Base-by-base conservation (phyloP, 176 grass and related monocot species). In the Aegilops bicornis region DNA sequence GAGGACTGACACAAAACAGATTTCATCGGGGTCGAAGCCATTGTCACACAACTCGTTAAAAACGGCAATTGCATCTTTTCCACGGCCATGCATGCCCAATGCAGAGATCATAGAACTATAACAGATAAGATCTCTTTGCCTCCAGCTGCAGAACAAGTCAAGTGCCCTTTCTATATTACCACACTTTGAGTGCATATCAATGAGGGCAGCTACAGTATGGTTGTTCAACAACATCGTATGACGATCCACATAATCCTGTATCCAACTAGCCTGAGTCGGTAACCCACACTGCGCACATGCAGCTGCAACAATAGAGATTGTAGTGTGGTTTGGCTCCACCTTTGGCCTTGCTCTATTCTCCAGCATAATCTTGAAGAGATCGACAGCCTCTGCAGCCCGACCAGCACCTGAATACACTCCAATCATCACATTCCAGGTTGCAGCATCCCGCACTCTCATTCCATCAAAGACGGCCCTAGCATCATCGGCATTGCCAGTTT, bases 31-130 rank as follows among this genome's bases (percentile, higher is more conserved):
- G 64, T 83, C 29, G 5, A 90, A 73, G 22, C 74, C 80, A 4
- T 40, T 19, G 13, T 87, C 17, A 7, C 24, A 19, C 40, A 86
- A 56, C 10, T 69, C 56, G 6, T 74, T 81, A 31, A 90, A 90
- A 65, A 90, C 54, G 7, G 19, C 4, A 43, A 90, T 82, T 13
- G 84, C 89, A 32, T 90, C 89, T 80, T 65, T 86, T 43, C 84
- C 84, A 10, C 74, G 56, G 8, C 84, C 89, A 65, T 83, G 79
- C 59, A 90, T 90, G 54, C 89, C 89, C 6, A 90, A 59, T 0
- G 83, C 89, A 66, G 84, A 65, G 20, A 90, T 87, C 89, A 90
- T 90, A n/a, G 84, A 90, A 58, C 84, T 90, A 31, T 87, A 87
- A 56, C 84, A 87, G 39, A 87, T 90, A 56, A 90, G 77, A 69